phyloP scores from a whole-genome alignment of 768 basidiomycete species.

The Boletus pseudopeckii region DNA sequence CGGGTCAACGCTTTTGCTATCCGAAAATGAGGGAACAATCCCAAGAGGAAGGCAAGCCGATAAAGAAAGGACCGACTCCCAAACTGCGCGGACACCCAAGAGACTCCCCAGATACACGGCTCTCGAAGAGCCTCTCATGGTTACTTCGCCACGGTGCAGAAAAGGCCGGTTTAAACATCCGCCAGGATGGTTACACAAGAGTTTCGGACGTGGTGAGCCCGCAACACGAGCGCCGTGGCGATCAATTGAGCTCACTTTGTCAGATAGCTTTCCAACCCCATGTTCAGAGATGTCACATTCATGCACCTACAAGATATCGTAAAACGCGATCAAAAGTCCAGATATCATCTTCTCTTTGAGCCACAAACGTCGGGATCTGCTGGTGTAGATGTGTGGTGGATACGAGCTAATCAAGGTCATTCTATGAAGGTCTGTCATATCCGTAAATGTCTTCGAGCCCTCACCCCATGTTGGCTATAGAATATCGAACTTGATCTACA shows the following conservation, averaged over 20 bases:
- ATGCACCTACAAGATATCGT: slow-evolving; percentile 60
- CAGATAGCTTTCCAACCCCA: slow-evolving; percentile 64
- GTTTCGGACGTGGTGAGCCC: slow-evolving; percentile 79
- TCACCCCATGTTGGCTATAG: slow-evolving; percentile 34
- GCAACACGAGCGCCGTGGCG: background rate
- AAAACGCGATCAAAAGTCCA: slow-evolving; percentile 58
- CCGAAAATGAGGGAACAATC: slow-evolving; percentile 7
- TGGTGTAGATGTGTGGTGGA: slow-evolving; percentile 63
- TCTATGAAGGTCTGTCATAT: slow-evolving; percentile 60
- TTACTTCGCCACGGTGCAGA: slow-evolving; percentile 88
- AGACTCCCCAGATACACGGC: slow-evolving; percentile 64
- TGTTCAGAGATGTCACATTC: slow-evolving; percentile 59
- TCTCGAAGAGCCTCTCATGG: slow-evolving; percentile 88
- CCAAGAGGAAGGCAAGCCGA: slow-evolving; percentile 3
- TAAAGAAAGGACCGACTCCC: slow-evolving; percentile 19
- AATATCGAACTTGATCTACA: slow-evolving; percentile 64
- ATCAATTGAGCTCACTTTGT: slow-evolving; percentile 5
- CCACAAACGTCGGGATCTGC: slow-evolving; percentile 32
- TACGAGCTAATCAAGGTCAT: slow-evolving; percentile 89
- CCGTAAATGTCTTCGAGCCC: background rate
- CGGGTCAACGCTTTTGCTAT: slow-evolving; percentile 1
- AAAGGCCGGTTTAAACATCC: slow-evolving; percentile 69
- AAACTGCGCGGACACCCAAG: slow-evolving; percentile 58
- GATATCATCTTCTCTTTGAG: slow-evolving; percentile 60
- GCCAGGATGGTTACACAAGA: slow-evolving; percentile 81